These are phyloP conservation scores for Torulaspora microellipsoides DNA, from an alignment of 805 yeast genomes.

Conservation along the genomic window DNA sequence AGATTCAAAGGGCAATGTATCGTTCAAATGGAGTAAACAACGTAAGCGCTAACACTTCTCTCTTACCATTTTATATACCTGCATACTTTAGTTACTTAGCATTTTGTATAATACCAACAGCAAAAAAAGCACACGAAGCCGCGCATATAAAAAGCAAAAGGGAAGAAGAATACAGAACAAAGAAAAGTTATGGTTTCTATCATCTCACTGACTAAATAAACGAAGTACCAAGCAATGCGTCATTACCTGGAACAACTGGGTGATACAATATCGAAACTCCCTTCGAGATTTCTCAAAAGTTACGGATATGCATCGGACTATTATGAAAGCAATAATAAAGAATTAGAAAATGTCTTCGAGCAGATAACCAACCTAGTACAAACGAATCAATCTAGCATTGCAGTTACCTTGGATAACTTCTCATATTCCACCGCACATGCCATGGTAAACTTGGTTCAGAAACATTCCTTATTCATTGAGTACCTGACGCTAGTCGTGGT, in stretches of 20 bases:
- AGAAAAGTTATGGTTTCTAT: too few relatives aligned
- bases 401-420: slow-evolving; percentile 1
- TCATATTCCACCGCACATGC: slow-evolving; percentile 9
- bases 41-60: slow-evolving; percentile 45
- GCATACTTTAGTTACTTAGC: too few relatives aligned
- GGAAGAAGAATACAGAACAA: neutral
- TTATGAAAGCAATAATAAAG: slow-evolving; percentile 1
- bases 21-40: slow-evolving; percentile 81
- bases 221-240: neutral
- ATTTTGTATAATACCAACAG: too few relatives aligned
- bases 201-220: too few relatives aligned
- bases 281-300: slow-evolving; percentile 3
- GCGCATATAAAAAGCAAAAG: neutral
- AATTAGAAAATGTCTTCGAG: slow-evolving; percentile 10
- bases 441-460: slow-evolving; percentile 5
- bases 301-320: neutral
- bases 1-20: slow-evolving; percentile 59
- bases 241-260: neutral
- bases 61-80: neutral
- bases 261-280: slow-evolving; percentile 1
- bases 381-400: slow-evolving; percentile 4
- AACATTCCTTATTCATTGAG: slow-evolving; percentile 4
- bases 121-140: neutral
- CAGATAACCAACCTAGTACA: slow-evolving; percentile 5
- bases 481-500: slow-evolving; percentile 5